Base-by-base conservation (phyloP, 768 basidiomycete species). In the Hemileccinum rubropunctum region DNA sequence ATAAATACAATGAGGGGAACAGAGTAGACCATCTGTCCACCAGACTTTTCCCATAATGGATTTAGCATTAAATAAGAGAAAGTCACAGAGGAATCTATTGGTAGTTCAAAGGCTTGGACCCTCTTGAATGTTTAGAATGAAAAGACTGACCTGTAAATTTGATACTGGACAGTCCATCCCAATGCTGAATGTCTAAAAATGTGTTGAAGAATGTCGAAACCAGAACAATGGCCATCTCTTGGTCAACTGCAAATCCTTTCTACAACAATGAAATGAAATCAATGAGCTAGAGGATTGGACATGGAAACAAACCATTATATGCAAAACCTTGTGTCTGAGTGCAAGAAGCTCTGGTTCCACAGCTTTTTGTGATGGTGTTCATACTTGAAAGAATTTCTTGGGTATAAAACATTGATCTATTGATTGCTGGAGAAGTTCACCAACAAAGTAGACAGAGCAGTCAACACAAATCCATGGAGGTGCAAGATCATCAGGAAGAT, bases 1-100 rank as follows among this genome's bases (percentile, higher is more conserved):
- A 71, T 62, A 43, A 71, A 71, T 0, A 71, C 15, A 3, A 71
- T 62, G 6, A 69, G 46, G 0, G 66, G 66, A 0, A 62, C 52
- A 0, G 48, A 53, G 4, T 60, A 53, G 1, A 60, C 52, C 54
- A 63, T 62, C 0, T 42, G 40, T 1, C 68, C 63, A 0, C 48
- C 44, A 0, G 61, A 62, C 5, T 57, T 50, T 3, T 17, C 41
- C 0, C 54, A 34, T 1, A 62, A 40, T 0, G 58, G 62, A 30
- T 70, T 57, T 10, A 61, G 64, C 60, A 63, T 65, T 1, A 54
- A 46, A 27, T 18, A 6, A 3, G 48, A 42, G 32, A 49, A 50
- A 17, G 28, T 0, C 0, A 10, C 8, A 0, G 50, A 60, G 5
- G 47, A 59, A 1, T 42, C 58, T 57, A 1, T 11, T 7, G 18